Percentiles rank a stretch among this genome's conserved stretches.
Evolutionary conservation across 2,329 filamentous ascomycete species (phyloP).

Genomic region (Trichoderma oligosporum): DNA sequence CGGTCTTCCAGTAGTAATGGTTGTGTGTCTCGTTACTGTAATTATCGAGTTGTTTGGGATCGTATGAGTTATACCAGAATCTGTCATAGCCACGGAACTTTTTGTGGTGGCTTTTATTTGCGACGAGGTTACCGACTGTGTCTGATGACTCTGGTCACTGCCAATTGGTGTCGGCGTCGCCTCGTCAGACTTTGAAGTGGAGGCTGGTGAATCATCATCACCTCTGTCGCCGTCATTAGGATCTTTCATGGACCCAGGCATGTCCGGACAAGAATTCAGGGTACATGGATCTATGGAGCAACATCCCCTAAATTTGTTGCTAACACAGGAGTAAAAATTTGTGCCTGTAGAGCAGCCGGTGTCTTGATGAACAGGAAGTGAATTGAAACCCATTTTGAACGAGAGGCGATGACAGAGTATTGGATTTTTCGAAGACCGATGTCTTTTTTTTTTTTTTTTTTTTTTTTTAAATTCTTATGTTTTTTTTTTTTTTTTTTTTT

Average conservation of each 20-base stretch:
- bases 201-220: neutral
- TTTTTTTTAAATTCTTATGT: neutral
- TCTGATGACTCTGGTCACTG: neutral
- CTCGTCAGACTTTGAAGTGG: neutral
- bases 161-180: neutral
- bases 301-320: constrained; percentile 42
- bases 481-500: neutral
- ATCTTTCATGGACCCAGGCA: neutral
- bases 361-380: neutral
- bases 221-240: neutral
- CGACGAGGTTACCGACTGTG: neutral
- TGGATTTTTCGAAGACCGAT: neutral
- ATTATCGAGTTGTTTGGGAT: constrained; percentile 35
- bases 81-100: constrained; percentile 30
- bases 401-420: neutral
- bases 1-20: constrained; percentile 29
- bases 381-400: neutral
- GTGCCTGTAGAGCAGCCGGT: constrained; percentile 30
- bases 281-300: constrained; percentile 44
- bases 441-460: neutral
- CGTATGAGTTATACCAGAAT: constrained; percentile 37
- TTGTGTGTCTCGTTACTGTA: constrained; percentile 36
- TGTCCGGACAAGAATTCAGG: constrained; percentile 30
- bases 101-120: neutral
- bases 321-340: constrained; percentile 38